Conservation (phyloP, 2,329 filamentous ascomycete genomes). For the Neofusicoccum cordaticola region DNA sequence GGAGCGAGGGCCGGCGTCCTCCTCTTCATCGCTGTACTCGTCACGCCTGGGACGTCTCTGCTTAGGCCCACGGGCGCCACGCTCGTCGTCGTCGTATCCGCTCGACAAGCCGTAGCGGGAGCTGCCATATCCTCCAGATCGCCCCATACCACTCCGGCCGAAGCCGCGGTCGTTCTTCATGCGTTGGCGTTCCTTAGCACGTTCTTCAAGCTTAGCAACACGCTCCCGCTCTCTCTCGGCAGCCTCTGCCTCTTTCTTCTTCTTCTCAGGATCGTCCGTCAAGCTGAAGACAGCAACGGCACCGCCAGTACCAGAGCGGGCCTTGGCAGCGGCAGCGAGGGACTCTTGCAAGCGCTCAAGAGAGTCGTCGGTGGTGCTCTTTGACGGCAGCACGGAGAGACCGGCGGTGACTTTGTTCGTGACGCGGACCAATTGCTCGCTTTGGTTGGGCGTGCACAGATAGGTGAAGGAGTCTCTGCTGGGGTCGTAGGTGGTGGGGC, state of each 20-base stretch:
- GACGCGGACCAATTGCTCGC: slow-evolving; percentile 66
- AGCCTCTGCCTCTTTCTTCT: slow-evolving; percentile 69
- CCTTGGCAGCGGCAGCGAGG: slow-evolving; percentile 62
- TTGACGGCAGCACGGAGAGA: slow-evolving; percentile 66
- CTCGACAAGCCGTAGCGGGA: slow-evolving; percentile 46
- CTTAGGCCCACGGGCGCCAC: slow-evolving; percentile 32
- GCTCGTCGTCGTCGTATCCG: slow-evolving; percentile 66
- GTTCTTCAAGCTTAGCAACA: slow-evolving; percentile 35
- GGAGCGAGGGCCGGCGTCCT: slow-evolving; percentile 63
- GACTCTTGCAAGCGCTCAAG: slow-evolving; percentile 65
- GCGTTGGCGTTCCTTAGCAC: slow-evolving; percentile 52
- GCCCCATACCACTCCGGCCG: slow-evolving; percentile 51
- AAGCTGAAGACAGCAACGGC: slow-evolving; percentile 66
- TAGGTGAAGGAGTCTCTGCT: slow-evolving; percentile 74
- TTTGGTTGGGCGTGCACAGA: slow-evolving; percentile 67
- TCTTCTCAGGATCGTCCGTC: slow-evolving; percentile 71
- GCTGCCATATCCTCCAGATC: slow-evolving; percentile 53
- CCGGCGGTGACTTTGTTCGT: slow-evolving; percentile 75
- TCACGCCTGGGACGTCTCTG: slow-evolving; percentile 37
- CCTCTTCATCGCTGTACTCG: slow-evolving; percentile 69
- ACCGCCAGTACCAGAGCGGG: slow-evolving; percentile 48
- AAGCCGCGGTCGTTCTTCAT: slow-evolving; percentile 54
- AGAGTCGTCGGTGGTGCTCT: slow-evolving; percentile 67
- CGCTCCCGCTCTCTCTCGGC: slow-evolving; percentile 72
- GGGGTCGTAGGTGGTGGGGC: slow-evolving; percentile 52